These are phyloP conservation scores for Saturnispora diversa DNA, from an alignment of 805 yeast species.

Conservation along the genomic window DNA sequence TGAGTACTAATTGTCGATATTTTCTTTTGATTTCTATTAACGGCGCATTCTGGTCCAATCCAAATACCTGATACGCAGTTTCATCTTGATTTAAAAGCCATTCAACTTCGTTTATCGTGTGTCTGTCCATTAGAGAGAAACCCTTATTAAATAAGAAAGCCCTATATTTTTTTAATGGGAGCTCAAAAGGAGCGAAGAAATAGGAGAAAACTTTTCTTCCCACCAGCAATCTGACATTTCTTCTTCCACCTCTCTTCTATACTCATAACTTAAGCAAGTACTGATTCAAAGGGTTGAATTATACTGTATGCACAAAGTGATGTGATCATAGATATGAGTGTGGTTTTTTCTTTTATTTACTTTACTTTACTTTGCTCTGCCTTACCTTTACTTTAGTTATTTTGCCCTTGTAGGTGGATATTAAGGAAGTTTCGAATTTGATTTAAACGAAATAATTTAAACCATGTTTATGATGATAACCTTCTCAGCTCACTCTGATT, in stretches of 20 bases:
- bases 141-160: neutral
- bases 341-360: too few relatives aligned
- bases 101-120: constrained; percentile 11
- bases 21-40: constrained; percentile 21
- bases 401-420: too few relatives aligned
- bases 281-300: too few relatives aligned
- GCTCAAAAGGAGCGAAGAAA: neutral
- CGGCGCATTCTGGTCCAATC: constrained; percentile 7
- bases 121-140: neutral
- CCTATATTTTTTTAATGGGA: neutral
- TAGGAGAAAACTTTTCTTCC: neutral
- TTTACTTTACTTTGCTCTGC: too few relatives aligned
- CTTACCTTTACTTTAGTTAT: too few relatives aligned
- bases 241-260: too few relatives aligned
- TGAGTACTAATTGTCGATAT: constrained; percentile 27
- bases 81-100: constrained; percentile 13
- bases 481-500: constrained; percentile 54
- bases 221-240: too few relatives aligned
- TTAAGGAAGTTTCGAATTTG: too few relatives aligned
- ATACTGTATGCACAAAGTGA: too few relatives aligned
- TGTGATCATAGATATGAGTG: too few relatives aligned
- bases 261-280: too few relatives aligned
- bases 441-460: too few relatives aligned
- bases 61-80: constrained; percentile 15
- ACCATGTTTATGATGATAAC: constrained; percentile 38